Base-by-base conservation (phyloP, 1,284 basidiomycete genomes). In the Rhizoctonia solani region DNA sequence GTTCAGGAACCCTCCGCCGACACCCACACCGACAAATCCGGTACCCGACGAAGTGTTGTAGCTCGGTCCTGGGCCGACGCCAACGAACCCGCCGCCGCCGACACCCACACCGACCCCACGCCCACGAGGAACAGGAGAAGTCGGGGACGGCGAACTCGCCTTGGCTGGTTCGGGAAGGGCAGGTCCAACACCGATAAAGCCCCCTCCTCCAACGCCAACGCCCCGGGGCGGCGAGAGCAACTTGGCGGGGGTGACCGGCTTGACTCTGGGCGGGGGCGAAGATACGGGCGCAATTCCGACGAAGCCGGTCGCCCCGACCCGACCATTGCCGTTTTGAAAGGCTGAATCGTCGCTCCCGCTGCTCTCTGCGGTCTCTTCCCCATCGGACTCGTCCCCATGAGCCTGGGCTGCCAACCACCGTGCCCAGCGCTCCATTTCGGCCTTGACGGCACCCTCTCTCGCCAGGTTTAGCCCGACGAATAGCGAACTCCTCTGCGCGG, bases 401-500 rank as follows among this genome's bases (percentile, higher is more conserved):
- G 67, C 76, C 56, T 59, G 74, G 69, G 67, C 75, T 69, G 85
- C 83, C 87, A 91, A 88, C 72, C 90, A 75, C 44, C 73, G 74
- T 77, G 83, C 80, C 82, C 87, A 90, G 56, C 87, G 78, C 9
- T 74, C 76, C 88, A 91, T 88, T 80, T 92, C 90, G 70, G 78
- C 78, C 75, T 79, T 77, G 14, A 89, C 88, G 4, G 70, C 75
- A 63, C 86, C 79, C 75, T 89, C 87, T 54, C 90, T 78, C 72
- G 83, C 77, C 55, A 79, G 76, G 70, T 88, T 78, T 74, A 91
- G 87, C 8, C 87, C 84, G 19, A 92, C 79, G 61, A 92, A 77
- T 74, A 92, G 90, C 30, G 89, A 90, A 53, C 83, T 83, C 68
- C 89, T 79, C 77, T 90, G 88, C 83, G 86, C 88, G 53, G 89